A percentile compares a stretch with the other conserved stretches of the same genome.
phyloP scores from a whole-genome alignment of 1,284 basidiomycete genomes.

The Pyrrhoderma lamaoense region DNA sequence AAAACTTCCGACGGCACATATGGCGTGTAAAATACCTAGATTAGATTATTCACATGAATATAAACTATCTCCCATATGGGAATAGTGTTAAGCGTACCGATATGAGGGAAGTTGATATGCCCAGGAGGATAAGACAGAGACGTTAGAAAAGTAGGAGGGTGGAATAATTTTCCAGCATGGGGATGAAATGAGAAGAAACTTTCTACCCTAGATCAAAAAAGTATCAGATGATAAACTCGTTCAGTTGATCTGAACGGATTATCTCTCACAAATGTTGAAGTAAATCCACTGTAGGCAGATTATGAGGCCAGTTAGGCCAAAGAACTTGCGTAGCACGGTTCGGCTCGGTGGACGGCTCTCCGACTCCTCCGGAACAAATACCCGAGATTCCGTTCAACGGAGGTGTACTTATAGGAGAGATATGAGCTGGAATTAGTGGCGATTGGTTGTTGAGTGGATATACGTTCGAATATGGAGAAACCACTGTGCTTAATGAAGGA shows the following conservation, averaged over 20 bases:
- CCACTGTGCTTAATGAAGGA: neutral
- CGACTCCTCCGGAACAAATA: neutral
- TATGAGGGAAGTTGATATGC: conserved; percentile 60
- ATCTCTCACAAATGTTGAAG: conserved; percentile 55
- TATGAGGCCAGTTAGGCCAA: conserved; percentile 56
- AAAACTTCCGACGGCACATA: conserved; percentile 66
- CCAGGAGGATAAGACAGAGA: conserved; percentile 54
- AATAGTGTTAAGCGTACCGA: conserved; percentile 3
- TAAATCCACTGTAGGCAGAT: conserved; percentile 51
- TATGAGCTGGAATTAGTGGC: conserved; percentile 14
- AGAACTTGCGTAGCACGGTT: conserved; percentile 27
- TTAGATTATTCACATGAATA: too few species aligned
- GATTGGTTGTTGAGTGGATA: neutral
- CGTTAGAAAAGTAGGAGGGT: conserved; percentile 56
- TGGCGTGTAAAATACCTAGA: conserved; percentile 60
- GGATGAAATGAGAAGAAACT: conserved; percentile 69
- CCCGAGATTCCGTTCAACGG: conserved; percentile 1
- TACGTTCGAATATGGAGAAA: conserved; percentile 3
- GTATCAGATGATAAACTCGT: conserved; percentile 4
- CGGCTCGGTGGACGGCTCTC: neutral
- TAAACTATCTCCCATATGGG: neutral
- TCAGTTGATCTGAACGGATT: conserved; percentile 8
- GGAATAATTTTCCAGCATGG: conserved; percentile 58
- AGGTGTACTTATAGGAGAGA: conserved; percentile 15
- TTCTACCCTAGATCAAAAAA: conserved; percentile 43